A percentile compares a stretch with the other conserved stretches of the same genome.
These are phyloP conservation scores for Globisporangium spinosum DNA, from an alignment of 352 stramenopile genomes.

Conservation along the genomic window DNA sequence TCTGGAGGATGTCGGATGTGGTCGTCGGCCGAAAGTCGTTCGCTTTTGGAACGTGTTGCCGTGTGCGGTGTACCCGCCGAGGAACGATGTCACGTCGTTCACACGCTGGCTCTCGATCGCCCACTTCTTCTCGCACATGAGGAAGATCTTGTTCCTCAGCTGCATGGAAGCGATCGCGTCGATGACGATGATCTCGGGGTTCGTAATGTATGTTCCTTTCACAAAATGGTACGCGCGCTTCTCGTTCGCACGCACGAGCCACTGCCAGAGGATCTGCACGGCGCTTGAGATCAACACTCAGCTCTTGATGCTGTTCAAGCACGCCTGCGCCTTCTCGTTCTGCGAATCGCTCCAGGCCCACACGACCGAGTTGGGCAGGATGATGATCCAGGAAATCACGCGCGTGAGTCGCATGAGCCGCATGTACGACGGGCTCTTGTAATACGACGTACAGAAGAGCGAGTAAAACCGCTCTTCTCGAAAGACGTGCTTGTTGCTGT, in stretches of 20 bases:
- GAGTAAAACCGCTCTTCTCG: conserved; percentile 28
- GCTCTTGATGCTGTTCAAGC: conserved; percentile 33
- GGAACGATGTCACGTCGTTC: conserved; percentile 19
- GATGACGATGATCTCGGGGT: conserved; percentile 22
- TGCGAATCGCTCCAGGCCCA: conserved; percentile 35
- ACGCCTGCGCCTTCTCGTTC: conserved; percentile 31
- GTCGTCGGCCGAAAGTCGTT: conserved; percentile 17
- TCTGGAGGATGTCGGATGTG: conserved; percentile 11
- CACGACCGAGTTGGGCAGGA: conserved; percentile 49
- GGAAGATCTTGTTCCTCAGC: conserved; percentile 16
- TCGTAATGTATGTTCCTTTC: conserved; percentile 20
- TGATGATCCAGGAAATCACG: conserved; percentile 49
- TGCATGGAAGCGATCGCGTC: conserved; percentile 12
- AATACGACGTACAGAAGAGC: conserved; percentile 30
- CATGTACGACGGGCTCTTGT: conserved; percentile 18
- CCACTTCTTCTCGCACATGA: conserved; percentile 25
- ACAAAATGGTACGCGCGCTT: conserved; percentile 28
- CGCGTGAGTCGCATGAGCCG: conserved; percentile 25
- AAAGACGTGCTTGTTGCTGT: background rate
- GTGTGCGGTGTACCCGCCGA: conserved; percentile 15
- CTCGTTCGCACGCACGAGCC: conserved; percentile 29
- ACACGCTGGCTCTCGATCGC: conserved; percentile 24
- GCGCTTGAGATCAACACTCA: conserved; percentile 35
- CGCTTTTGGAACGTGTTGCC: conserved; percentile 27
- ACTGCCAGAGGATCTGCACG: conserved; percentile 29